Evolutionary conservation across 2,329 filamentous ascomycete genomes (phyloP), one percentile per base, ranked within the genome.

Genomic region (Esteya vermicola): DNA sequence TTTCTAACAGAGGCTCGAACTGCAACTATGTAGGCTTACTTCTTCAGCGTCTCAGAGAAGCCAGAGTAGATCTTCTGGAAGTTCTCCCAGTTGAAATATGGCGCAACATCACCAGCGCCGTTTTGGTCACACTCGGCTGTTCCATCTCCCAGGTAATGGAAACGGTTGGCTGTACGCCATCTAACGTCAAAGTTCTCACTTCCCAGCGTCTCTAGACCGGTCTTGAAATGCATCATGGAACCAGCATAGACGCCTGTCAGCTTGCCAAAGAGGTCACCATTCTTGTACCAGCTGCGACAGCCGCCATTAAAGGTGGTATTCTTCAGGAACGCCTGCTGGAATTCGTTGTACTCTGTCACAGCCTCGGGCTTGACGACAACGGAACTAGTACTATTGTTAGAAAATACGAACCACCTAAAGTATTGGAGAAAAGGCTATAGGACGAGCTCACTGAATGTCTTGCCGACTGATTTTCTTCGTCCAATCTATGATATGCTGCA

Each of bases 401-500:
- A 16, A 6, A 32, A n/a, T 9, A 18, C 4, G 19, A 10, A 26
- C 4, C 6, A 10, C n/a, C n/a, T n/a, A 10, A 3, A 23, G 18
- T 6, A 31, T 6, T 12, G 16, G 28, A 31, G 13, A 9, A 36
- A 7, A 21, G 14, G 8, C 21, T 1, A 36, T n/a, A 36, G 12
- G 19, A 19, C 31, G 18, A 20, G 19, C 33, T 21, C 19, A 36
- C 33, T 36, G 33, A 8, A 36, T 36, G n/a, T 36, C 22, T n/a
- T 36, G 33, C 13, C 33, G n/a, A 16, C 26, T 36, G 33, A 36
- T 36, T 22, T 26, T 23, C 13, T 27, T 31, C n/a, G 19, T 26
- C 28, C 28, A 31, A 13, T 59, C 55, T 9, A 66, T 54, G 41
- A 74, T 63, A 52, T 70, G 69, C 38, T 46, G 40, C 23, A 31